Base-by-base conservation (phyloP, 139 green algal genomes). In the Ostreobium quekettii region DNA sequence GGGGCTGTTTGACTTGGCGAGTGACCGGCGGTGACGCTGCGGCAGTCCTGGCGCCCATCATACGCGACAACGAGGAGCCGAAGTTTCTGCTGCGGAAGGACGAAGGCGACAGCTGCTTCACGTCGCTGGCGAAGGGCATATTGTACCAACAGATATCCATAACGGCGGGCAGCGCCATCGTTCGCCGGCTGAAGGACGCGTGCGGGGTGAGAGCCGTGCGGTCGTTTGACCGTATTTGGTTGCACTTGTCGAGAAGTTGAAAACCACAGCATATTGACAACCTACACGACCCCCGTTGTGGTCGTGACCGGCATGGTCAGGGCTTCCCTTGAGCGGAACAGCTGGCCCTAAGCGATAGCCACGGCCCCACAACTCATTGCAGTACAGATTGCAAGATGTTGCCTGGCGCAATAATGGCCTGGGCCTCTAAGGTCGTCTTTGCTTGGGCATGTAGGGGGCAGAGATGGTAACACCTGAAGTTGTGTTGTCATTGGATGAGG, bases 381-480 rank as follows among this genome's bases (percentile, higher is more conserved):
- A 19, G 42, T 53, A 19, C 15, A 53, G 19, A 26, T 53, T 53
- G 42, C 15, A 53, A 53, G 42, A 19, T 19, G 42, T 26, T 53
- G 42, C 15, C 19, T 11, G 42, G 11, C 11, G 11, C 19, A 19
- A 53, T 53, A 26, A 19, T 26, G 19, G 11, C 42, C 11, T 26
- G 11, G 11, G 11, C 42, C 19, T 11, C 11, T 53, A 19, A 53
- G 42, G 11, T 11, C 19, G 11, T 53, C 19, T 53, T 53, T 53
- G 42, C 19, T 53, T 53, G 11, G 42, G 42, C n/a, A n/a, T 53
- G 42, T 26, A 53, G 42, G 42, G 19, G 11, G 42, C 19, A 19
- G 42, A 53, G 42, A n/a, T n/a, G n/a, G n/a, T n/a, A n/a, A n/a
- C n/a, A n/a, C 42, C 42, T 26, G 42, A 53, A 53, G 42, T 53